Base-by-base conservation (phyloP, 352 stramenopile species). In the Thraustochytrium sp. region DNA sequence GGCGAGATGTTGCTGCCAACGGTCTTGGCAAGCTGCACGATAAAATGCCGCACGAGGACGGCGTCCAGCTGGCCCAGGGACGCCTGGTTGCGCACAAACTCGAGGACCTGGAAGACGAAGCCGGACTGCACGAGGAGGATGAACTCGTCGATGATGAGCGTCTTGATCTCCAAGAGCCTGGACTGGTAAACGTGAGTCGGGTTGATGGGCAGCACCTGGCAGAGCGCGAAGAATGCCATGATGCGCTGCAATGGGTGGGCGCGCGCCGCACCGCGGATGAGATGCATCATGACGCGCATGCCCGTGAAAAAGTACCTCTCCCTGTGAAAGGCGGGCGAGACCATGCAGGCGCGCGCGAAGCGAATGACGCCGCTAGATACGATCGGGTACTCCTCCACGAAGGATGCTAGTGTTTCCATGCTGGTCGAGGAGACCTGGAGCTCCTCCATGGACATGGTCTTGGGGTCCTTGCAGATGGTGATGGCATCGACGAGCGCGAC, bases 51-150 rank as follows among this genome's bases (percentile, higher is more conserved):
- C 46, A 80, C 34, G 31, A 80, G 53, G 5, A 29, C 36, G 26
- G 48, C 31, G 68, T 80, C 68, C 48, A 80, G 31, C 21, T 44
- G 44, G 21, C 68, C 68, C n/a, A 23, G 40, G n/a, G 26, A 5
- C 18, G 68, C 68, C n/a, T 80, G 42, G 68, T 42, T 80, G 11
- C 68, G 68, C 21, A 80, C 40, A 64, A 63, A 80, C 4, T 80
- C 68, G n/a, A 80, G 68, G n/a, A 80, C 68, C 44, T 80, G 42
- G 53, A 80, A 80, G 31, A 80, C 34, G 46, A 80, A 80, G 34
- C 68, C 68, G 2, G 18, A 51, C 68, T 80, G 44, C 23, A 80
- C 26, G 37, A 80, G 53, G 31, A 53, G 23, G 46, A 80, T 80
- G 29, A 80, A 53, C 51, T 80, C 68, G 42, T 72, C 46, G 16